A percentile compares a stretch with the other conserved stretches of the same genome.
Evolutionary conservation across 73 alveolate species (phyloP).

Genomic region (Paramecium octaurelia): DNA sequence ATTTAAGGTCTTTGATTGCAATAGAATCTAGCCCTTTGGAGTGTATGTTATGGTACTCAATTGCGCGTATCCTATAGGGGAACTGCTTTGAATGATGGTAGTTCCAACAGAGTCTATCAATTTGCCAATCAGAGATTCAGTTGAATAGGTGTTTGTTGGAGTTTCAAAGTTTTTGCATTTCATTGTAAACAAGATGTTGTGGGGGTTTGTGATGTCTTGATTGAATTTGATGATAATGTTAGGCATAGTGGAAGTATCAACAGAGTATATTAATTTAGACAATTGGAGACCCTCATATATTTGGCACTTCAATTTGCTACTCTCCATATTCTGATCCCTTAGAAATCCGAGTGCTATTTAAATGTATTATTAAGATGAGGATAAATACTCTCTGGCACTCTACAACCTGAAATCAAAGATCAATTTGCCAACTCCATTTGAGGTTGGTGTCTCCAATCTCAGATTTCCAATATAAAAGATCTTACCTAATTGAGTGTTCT

Average conservation of each 20-base stretch:
- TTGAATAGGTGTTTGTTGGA: not conserved
- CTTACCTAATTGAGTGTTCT: not conserved
- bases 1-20: not conserved
- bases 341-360: not conserved
- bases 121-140: not conserved
- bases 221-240: not conserved
- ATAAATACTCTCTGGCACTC: not conserved
- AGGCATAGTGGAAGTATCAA: not conserved
- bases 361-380: not conserved
- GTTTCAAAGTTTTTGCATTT: not conserved
- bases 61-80: not conserved
- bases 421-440: not conserved
- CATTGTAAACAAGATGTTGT: not conserved
- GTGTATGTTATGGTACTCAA: not conserved
- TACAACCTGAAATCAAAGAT: not conserved
- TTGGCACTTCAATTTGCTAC: not conserved
- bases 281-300: not conserved
- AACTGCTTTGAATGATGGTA: not conserved
- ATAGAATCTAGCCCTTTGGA: not conserved
- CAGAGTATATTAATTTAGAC: not conserved
- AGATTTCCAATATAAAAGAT: not conserved
- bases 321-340: not conserved
- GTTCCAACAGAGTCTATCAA: not conserved
- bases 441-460: not conserved
- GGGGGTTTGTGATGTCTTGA: not conserved